Base-by-base conservation (phyloP, 495 filamentous ascomycete species). In the Neurospora africana region DNA sequence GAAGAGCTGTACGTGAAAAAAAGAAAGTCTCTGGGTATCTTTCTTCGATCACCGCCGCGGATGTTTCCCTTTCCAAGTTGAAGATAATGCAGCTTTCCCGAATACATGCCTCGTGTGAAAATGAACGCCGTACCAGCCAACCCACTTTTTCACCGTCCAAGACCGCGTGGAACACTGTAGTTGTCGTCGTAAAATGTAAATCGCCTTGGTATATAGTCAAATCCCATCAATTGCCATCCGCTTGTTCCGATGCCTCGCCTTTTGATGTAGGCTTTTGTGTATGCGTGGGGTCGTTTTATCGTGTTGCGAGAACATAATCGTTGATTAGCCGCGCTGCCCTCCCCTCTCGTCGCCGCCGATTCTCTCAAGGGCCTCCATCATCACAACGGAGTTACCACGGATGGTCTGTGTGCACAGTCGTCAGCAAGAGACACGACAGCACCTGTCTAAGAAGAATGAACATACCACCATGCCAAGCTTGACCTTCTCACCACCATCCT, bases 331-430 rank as follows among this genome's bases (percentile, higher is more conserved):
- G 41, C 69, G 43, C 36, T 72, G 75, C 7, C 77, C 77, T 71
- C 77, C 58, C 58, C 79, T 65, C 39, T 82, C 80, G 73, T 86
- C 84, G 43, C 82, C 84, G 61, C 86, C 86, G 75, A 88, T 88
- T 72, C 86, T 80, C 79, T 88, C 86, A 33, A 88, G 78, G 43
- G 92, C 93, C 86, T 98, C 94, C 35, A 98, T 86, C 93, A 97
- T 97, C 61, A 97, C 93, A 10, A 98, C 93, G 7, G 93, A 97
- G 83, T 98, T 98, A 71, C 94, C 94, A 73, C 94, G 91, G 76
- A 98, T 97, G 74, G 87, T 85, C 86, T 88, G 72, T 17, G 27
- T 61, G 11, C 4, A 61, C 27, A 33, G 2, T 61, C 7, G 53
- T 61, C 13, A 61, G 53, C 53, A 17, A 33, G 7, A 17, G 23